Evolutionary conservation across 2,329 filamentous ascomycete species (phyloP), one percentile per base, ranked within the genome.

Genomic region (Colletotrichum lindemuthianum): DNA sequence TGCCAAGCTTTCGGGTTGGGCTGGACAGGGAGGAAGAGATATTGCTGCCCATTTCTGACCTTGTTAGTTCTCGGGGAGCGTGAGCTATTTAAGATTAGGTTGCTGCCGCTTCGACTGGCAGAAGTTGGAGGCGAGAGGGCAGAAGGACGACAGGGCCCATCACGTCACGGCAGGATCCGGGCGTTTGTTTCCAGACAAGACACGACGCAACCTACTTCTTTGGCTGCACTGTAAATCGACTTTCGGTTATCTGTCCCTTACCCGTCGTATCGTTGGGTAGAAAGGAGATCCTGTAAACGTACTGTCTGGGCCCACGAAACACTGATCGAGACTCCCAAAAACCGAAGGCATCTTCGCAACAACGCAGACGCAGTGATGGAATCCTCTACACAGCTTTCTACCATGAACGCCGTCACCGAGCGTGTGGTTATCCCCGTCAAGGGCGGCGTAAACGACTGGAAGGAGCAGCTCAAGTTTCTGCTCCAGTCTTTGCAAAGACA

Each of bases 401-500:
- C 24, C 24, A 24, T 24, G 24, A 68, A 64, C 59, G 66, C 66
- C 45, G 59, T 68, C 52, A 66, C 66, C 43, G 63, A 66, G 48
- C 63, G 66, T n/a, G 50, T 68, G 11, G 70, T 70, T 34, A 66
- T 74, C 50, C 67, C 70, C 32, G 69, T 71, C 34, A 66, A 65
- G 32, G 69, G 70, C 12, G 67, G 67, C 48, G 67, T 72, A n/a
- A 69, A 71, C 32, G 63, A 70, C 37, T 74, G 72, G 71, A 73
- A 73, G 58, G 69, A 72, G 15, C 55, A 63, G 11, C 67, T 73
- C 54, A 72, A 72, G 57, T 66, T 60, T 50, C 65, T 73, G 55
- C 70, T 74, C n/a, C 65, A 73, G 57, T 65, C 68, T 8, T 67
- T 74, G 47, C 70, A 71, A 53, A 67, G 49, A 33, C 71, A 72